A percentile compares a stretch with the other conserved stretches of the same genome.
Evolutionary conservation across 225 moss, liverwort and hornwort species (phyloP).

Genomic region (Ulota crispa): DNA sequence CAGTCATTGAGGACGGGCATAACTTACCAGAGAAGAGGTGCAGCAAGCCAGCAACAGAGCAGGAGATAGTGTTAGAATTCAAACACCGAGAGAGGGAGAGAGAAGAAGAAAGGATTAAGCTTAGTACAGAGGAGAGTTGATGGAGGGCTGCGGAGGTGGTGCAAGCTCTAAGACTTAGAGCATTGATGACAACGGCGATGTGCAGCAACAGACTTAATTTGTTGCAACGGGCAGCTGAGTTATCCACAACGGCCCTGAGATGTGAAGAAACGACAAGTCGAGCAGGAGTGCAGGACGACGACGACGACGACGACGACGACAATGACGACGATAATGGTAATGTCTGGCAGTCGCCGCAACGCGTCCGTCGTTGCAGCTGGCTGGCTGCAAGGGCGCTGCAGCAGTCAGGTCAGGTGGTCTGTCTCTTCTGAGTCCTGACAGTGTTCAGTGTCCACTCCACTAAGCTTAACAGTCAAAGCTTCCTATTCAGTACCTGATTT

Average conservation of each 20-base stretch:
- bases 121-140: neutral
- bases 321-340: neutral
- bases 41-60: neutral
- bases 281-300: neutral
- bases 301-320: neutral
- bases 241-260: slow-evolving; percentile 30
- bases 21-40: neutral
- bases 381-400: neutral
- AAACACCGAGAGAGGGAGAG: neutral
- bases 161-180: neutral
- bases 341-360: slow-evolving; percentile 1
- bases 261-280: neutral
- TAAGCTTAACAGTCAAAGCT: no score
- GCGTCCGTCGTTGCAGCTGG: slow-evolving; percentile 19
- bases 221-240: slow-evolving; percentile 12
- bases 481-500: no score
- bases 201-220: slow-evolving; percentile 18
- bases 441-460: no score
- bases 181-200: neutral
- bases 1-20: neutral
- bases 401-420: neutral
- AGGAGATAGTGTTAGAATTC: neutral
- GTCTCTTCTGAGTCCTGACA: neutral
- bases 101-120: neutral
- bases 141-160: neutral